Conservation (phyloP, 2,329 filamentous ascomycete genomes). For the Pseudogymnoascus sp. region DNA sequence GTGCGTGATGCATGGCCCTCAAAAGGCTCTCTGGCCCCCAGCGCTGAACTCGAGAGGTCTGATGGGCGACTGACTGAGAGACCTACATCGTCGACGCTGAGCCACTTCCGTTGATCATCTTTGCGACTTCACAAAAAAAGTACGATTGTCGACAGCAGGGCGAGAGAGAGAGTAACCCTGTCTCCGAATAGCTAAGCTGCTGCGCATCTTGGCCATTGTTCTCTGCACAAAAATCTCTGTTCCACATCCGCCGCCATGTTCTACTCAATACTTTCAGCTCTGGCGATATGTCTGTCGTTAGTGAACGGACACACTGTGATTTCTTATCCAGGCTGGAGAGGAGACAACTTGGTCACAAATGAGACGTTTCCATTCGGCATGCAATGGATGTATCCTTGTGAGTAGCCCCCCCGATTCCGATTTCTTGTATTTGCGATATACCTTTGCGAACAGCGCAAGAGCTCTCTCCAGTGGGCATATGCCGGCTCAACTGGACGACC, state of each 20-base stretch:
- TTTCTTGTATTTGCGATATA: background rate
- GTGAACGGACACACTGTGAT: constrained; percentile 37
- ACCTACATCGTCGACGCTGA: constrained; percentile 2
- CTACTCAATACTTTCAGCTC: background rate
- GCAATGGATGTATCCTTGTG: constrained; percentile 35
- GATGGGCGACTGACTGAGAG: constrained; percentile 6
- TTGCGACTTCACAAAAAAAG: background rate
- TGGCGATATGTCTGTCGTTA: constrained; percentile 17
- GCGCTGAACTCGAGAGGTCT: constrained; percentile 1
- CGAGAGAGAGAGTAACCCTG: background rate
- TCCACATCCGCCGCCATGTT: background rate
- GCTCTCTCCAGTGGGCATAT: too few species aligned
- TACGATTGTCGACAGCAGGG: constrained; percentile 2
- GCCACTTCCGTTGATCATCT: background rate
- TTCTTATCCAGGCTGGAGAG: constrained; percentile 35
- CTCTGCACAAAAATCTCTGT: background rate
- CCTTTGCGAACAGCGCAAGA: background rate
- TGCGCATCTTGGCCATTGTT: constrained; percentile 1
- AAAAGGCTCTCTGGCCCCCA: constrained; percentile 7
- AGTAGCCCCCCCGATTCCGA: constrained; percentile 18
- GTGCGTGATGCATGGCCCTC: constrained; percentile 2
- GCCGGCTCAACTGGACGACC: background rate
- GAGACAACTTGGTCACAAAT: constrained; percentile 33
- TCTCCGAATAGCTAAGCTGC: constrained; percentile 2
- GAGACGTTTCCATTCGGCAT: constrained; percentile 32